Base-by-base conservation (phyloP, 768 basidiomycete species). In the Asterophora lycoperdoides region DNA sequence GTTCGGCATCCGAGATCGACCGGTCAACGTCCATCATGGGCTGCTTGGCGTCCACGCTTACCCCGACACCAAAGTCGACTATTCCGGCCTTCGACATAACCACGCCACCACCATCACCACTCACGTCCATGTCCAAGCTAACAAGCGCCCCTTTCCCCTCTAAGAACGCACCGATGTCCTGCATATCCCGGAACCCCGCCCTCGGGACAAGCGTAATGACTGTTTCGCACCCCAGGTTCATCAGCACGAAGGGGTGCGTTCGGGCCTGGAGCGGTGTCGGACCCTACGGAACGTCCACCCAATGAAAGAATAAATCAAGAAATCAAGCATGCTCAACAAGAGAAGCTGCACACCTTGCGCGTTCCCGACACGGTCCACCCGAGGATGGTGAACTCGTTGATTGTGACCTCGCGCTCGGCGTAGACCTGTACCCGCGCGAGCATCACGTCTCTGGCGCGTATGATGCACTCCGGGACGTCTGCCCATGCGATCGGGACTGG, bases 141-240 rank as follows among this genome's bases (percentile, higher is more conserved):
- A 14, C 37, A 11, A 29, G 41, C 40, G 8, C n/a, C 23, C 19
- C 33, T 8, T 8, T n/a, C 15, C 18, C 29, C 35, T 23, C 15
- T 32, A 33, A 14, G 14, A 23, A 8, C 26, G n/a, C 19, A 23
- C 10, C n/a, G 37, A 18, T n/a, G 26, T 37, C 32, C 10, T 30
- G 18, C 18, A 44, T 46, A 28, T 43, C 37, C 29, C 44, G 36
- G 18, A 60, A 54, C 15, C 53, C 62, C 4, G 53, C 55, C 48
- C 56, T 56, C 8, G 63, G 64, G 26, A 54, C 48, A 7, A 74
- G 33, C 19, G 62, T 65, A 29, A 76, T 37, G 14, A 62, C 59
- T 32, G 67, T 54, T 32, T 75, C 68, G 39, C 69, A 66, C 2
- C 74, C 74, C 14, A 76, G 61, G 29, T 66, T 64, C 52, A 72